Percentiles rank a stretch among this genome's conserved stretches.
Evolutionary conservation across 768 basidiomycete genomes (phyloP).

Genomic region (Hericium erinaceus): DNA sequence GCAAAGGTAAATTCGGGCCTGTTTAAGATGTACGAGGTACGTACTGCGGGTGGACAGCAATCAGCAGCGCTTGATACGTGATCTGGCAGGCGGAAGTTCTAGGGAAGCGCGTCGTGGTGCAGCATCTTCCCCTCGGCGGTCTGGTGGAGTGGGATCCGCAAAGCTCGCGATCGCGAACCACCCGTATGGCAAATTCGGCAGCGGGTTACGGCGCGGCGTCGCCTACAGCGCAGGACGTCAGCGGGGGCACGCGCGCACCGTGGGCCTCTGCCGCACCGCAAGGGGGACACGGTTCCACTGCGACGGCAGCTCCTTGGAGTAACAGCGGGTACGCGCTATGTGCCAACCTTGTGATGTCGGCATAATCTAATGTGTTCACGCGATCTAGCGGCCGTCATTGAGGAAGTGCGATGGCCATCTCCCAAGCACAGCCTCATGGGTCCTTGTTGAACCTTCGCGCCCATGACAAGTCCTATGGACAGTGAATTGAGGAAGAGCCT

Average conservation of each 20-base stretch:
- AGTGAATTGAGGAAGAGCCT: too few species aligned
- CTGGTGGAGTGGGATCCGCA: conserved; percentile 54
- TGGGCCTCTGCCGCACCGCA: background rate
- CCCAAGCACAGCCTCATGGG: too few species aligned
- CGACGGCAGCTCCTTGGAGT: background rate
- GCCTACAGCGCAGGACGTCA: conserved; percentile 7
- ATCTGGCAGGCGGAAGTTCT: conserved; percentile 71
- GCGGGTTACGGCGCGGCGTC: background rate
- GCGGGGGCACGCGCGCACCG: background rate
- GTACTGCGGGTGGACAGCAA: conserved; percentile 9
- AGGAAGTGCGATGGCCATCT: background rate
- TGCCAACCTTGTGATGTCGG: background rate
- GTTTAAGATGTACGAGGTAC: conserved; percentile 91
- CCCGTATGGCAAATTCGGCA: background rate
- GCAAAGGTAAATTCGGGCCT: conserved; percentile 83
- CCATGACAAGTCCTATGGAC: too few species aligned
- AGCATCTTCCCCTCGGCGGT: conserved; percentile 84
- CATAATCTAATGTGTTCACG: background rate
- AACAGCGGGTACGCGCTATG: background rate
- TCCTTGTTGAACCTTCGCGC: too few species aligned
- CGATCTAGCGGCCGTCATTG: background rate
- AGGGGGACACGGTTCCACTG: background rate
- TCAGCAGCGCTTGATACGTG: background rate
- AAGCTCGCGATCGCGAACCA: conserved; percentile 1
- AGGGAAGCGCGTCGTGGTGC: conserved; percentile 91